Evolutionary conservation across 495 filamentous ascomycete genomes (phyloP).

Genomic region (Darksidea phi): DNA sequence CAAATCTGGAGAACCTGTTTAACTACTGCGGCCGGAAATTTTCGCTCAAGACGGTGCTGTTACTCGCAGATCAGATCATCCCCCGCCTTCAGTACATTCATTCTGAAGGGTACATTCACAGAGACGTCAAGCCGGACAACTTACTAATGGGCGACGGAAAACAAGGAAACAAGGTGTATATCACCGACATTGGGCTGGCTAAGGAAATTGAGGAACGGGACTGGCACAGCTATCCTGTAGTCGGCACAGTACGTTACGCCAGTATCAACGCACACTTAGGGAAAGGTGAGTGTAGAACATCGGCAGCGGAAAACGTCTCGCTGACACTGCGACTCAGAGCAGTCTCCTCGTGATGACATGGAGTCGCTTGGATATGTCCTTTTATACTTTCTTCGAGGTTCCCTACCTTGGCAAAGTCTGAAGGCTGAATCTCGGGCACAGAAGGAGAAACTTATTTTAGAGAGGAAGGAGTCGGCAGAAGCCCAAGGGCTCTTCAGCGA

Average conservation of each 20-base stretch:
- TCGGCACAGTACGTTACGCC: conserved; percentile 15
- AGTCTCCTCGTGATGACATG: conserved; percentile 21
- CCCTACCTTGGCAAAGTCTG: conserved; percentile 18
- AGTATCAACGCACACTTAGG: conserved; percentile 20
- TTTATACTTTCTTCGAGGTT: conserved; percentile 21
- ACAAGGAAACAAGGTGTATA: conserved; percentile 28
- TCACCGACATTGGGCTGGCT: conserved; percentile 20
- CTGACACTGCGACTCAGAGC: conserved; percentile 15
- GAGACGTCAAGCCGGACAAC: conserved; percentile 32
- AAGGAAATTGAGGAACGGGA: conserved; percentile 1
- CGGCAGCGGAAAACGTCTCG: background rate
- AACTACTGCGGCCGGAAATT: conserved; percentile 18
- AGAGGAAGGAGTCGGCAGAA: conserved; percentile 23
- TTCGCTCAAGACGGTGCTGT: conserved; percentile 31
- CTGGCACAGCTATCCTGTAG: background rate
- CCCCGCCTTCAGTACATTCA: conserved; percentile 23
- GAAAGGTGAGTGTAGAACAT: conserved; percentile 4
- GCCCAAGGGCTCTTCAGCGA: conserved; percentile 20
- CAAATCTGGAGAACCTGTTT: conserved; percentile 28
- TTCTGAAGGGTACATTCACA: conserved; percentile 17
- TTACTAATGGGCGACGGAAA: conserved; percentile 32
- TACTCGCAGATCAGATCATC: conserved; percentile 33
- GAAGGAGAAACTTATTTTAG: conserved; percentile 25
- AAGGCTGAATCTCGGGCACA: background rate
- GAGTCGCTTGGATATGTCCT: conserved; percentile 19